Evolutionary conservation across 352 stramenopile species (phyloP).

Genomic region (Phytophthora pisi): DNA sequence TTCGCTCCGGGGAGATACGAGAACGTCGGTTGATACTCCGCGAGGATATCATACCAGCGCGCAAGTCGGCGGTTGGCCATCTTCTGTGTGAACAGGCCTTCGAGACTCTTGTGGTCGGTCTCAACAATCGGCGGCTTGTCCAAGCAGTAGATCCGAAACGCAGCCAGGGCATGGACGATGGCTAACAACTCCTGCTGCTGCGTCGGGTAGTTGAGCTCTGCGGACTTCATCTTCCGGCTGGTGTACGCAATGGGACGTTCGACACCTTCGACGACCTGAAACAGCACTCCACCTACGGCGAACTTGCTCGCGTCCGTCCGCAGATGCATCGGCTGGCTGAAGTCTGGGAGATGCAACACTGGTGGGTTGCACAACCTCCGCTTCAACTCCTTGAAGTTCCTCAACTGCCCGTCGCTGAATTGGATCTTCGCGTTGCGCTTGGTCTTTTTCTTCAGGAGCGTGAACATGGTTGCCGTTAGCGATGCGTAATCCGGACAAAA

Average conservation of each 20-base stretch:
- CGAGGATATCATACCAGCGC: slow-evolving; percentile 13
- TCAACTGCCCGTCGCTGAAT: too few species aligned
- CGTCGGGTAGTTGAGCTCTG: too few species aligned
- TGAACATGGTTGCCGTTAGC: too few species aligned
- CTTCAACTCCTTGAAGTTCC: background rate
- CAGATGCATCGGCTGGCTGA: slow-evolving; percentile 5
- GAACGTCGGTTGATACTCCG: slow-evolving; percentile 19
- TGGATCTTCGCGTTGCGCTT: too few species aligned
- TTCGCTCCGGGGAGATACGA: slow-evolving; percentile 28
- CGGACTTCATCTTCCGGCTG: too few species aligned
- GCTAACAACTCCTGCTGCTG: too few species aligned
- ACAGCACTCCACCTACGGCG: slow-evolving; percentile 3
- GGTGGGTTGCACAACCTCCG: background rate
- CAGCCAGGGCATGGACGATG: too few species aligned
- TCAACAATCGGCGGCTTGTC: too few species aligned
- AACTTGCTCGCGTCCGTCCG: slow-evolving; percentile 14
- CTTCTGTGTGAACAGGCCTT: too few species aligned
- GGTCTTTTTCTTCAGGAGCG: too few species aligned
- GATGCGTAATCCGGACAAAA: slow-evolving; percentile 2
- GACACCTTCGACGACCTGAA: slow-evolving; percentile 5
- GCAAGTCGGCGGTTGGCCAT: background rate
- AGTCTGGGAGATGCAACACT: slow-evolving; percentile 10
- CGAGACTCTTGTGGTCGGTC: too few species aligned
- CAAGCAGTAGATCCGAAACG: too few species aligned
- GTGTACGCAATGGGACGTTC: background rate